These are phyloP conservation scores for Brasilioporus rufonigricans DNA, from an alignment of 768 basidiomycete species.

Conservation along the genomic window DNA sequence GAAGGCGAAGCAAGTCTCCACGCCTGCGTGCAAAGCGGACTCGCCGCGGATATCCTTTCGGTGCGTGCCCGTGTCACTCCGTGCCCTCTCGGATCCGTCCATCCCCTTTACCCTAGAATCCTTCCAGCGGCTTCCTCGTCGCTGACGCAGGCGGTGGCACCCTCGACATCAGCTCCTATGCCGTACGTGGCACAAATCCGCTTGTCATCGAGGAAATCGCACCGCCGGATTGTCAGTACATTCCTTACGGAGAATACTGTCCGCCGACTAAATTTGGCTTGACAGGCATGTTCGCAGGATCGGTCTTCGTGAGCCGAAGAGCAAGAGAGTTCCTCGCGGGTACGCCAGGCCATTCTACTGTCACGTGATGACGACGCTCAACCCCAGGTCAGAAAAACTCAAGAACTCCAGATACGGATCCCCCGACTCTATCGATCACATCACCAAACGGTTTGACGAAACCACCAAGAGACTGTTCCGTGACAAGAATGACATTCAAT, in stretches of 20 bases:
- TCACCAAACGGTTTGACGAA: slow-evolving; percentile 78
- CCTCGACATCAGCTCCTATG: slow-evolving; percentile 78
- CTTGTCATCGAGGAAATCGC: slow-evolving; percentile 82
- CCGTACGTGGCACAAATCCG: slow-evolving; percentile 64
- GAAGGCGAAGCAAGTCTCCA: slow-evolving; percentile 85
- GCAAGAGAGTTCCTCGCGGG: slow-evolving; percentile 73
- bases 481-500: slow-evolving; percentile 64
- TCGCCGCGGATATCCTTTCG: slow-evolving; percentile 74
- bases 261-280: slow-evolving; percentile 6
- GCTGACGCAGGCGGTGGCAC: slow-evolving; percentile 83
- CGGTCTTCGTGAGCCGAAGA: slow-evolving; percentile 76
- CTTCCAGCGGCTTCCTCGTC: slow-evolving; percentile 74
- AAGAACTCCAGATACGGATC: slow-evolving; percentile 71
- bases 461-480: slow-evolving; percentile 80
- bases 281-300: slow-evolving; percentile 77
- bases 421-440: slow-evolving; percentile 70
- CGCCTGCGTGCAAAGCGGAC: slow-evolving; percentile 73
- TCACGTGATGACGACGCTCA: slow-evolving; percentile 1
- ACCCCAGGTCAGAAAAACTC: slow-evolving; percentile 57
- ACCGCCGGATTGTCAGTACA: slow-evolving; percentile 68
- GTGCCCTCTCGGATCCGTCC: not conserved
- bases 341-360: slow-evolving; percentile 26
- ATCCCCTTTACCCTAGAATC: slow-evolving; percentile 44
- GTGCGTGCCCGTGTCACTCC: slow-evolving; percentile 37
- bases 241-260: not conserved